phyloP scores from a whole-genome alignment of 768 basidiomycete genomes.

The Amanita subjunquillea region DNA sequence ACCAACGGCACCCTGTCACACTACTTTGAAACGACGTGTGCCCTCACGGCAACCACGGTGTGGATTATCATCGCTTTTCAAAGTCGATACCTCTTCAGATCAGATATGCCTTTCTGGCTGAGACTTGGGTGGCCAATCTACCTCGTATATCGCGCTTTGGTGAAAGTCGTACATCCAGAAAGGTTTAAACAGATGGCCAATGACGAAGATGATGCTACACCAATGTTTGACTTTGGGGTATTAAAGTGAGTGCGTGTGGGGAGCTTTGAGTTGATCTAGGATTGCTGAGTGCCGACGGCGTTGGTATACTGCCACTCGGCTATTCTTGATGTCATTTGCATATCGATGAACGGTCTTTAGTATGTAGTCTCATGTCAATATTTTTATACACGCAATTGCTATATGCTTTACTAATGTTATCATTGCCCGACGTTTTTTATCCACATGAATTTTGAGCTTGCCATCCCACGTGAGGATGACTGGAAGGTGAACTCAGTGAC shows the following conservation, averaged over 20 bases:
- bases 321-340: too few relatives aligned
- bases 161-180: background rate
- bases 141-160: conserved; percentile 6
- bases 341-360: too few relatives aligned
- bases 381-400: too few relatives aligned
- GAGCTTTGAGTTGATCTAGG: too few relatives aligned
- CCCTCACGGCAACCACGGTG: conserved; percentile 37
- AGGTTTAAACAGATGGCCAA: background rate
- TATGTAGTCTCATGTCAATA: too few relatives aligned
- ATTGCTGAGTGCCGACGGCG: too few relatives aligned
- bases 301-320: too few relatives aligned
- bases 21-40: conserved; percentile 32
- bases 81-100: conserved; percentile 25
- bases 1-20: conserved; percentile 27
- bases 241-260: background rate
- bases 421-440: too few relatives aligned
- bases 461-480: too few relatives aligned
- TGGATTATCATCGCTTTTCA: conserved; percentile 54
- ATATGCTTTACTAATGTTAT: too few relatives aligned
- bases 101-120: conserved; percentile 15
- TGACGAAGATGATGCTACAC: background rate
- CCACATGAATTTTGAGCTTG: too few relatives aligned
- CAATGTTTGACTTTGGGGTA: background rate
- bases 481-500: too few relatives aligned
- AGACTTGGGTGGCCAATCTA: conserved; percentile 29